Base-by-base conservation (phyloP, 768 basidiomycete species). In the Russula abietina region DNA sequence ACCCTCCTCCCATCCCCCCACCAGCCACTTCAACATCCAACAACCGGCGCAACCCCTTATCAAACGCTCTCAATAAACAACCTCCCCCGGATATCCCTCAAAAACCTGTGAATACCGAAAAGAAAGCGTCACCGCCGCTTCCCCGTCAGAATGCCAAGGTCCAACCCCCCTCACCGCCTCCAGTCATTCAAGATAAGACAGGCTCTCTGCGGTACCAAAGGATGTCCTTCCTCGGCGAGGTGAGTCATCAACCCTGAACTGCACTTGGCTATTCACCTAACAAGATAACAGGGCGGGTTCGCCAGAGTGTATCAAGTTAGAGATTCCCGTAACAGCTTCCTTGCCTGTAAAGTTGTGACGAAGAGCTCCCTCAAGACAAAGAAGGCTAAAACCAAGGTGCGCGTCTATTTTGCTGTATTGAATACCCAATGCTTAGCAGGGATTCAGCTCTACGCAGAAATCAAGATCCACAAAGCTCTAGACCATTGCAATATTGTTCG, bases 221-320 rank as follows among this genome's bases (percentile, higher is more conserved):
- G 54, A 83, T 93, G 30, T 89, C 89, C 24, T 91, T 95, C 71
- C 77, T 97, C 57, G 93, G 93, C 68, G 93, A 97, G 86, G 91
- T 93, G 64, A 53, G 86, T 77, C 41, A 50, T 7, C 63, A 65
- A 38, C 54, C 30, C 11, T n/a, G 14, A 36, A 12, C 22, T 26
- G 24, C 11, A 1, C 16, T 30, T 52, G 24, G n/a, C 26, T 32
- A 28, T 61, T 50, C 19, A 61, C 30, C 39, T 28, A 48, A 41
- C 38, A n/a, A 33, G 36, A 55, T 51, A 16, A 41, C 32, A 84
- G 81, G 96, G 96, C 68, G 96, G 96, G 1, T 99, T 99, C 71
- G 96, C 96, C 1, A 83, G 95, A 43, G 96, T 99, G 3, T 99
- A 96, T 70, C 92, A 97, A 77, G 89, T 93, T n/a, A 84, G 86